Conservation (phyloP, 345 rosid species). For the Gossypium ekmanianum region DNA sequence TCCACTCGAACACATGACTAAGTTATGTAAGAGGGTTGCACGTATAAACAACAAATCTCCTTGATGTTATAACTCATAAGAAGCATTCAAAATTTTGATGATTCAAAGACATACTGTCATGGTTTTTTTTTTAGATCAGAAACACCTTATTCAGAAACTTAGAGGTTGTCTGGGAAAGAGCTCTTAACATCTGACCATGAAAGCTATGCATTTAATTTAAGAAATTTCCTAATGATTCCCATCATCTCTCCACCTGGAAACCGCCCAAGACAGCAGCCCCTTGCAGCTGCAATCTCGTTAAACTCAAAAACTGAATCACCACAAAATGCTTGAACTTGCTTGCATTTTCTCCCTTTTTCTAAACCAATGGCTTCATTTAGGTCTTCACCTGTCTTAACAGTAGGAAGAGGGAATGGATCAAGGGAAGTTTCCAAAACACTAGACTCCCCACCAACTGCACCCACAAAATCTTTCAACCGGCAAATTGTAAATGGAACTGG, state of each 20-base stretch:
- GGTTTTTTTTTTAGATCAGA: background rate
- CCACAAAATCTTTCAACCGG: slow-evolving; percentile 63
- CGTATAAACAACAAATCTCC: background rate
- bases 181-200: background rate
- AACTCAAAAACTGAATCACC: slow-evolving; percentile 81
- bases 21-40: background rate
- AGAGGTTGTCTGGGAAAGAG: background rate
- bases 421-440: slow-evolving; percentile 49
- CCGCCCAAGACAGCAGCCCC: slow-evolving; percentile 88
- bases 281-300: slow-evolving; percentile 75
- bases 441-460: slow-evolving; percentile 70
- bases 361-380: slow-evolving; percentile 21
- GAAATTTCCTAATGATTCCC: slow-evolving; percentile 56
- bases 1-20: background rate
- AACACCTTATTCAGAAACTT: background rate
- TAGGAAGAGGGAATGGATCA: slow-evolving; percentile 84
- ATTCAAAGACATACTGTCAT: background rate
- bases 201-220: slow-evolving; percentile 23
- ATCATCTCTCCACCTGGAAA: slow-evolving; percentile 90
- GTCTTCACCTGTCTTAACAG: slow-evolving; percentile 40
- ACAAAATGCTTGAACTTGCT: slow-evolving; percentile 30
- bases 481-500: slow-evolving; percentile 83
- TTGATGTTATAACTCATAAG: background rate
- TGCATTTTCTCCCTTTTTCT: slow-evolving; percentile 18
- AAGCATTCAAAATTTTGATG: background rate